A percentile compares a stretch with the other conserved stretches of the same genome.
phyloP scores from a whole-genome alignment of 176 grass and related monocot species.

The Lolium rigidum region DNA sequence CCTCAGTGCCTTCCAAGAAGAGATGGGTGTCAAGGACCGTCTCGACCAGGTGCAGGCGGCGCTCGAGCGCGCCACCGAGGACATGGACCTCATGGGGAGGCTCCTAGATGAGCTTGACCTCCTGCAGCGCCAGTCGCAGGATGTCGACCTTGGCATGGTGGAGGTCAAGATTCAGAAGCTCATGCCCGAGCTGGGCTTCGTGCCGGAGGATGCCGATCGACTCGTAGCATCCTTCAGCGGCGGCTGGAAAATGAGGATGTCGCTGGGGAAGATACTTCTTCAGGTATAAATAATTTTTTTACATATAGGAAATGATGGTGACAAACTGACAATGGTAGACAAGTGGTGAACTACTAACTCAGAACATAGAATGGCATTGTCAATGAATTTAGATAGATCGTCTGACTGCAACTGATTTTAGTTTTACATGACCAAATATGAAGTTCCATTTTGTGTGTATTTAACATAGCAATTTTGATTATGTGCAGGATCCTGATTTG shows the following conservation, averaged over 20 bases:
- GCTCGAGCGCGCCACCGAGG: conserved; percentile 56
- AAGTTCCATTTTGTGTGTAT: not conserved
- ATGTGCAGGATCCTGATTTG: conserved; percentile 90
- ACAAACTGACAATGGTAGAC: not conserved
- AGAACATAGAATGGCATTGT: not conserved
- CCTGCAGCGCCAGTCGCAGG: conserved; percentile 75
- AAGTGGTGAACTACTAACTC: not conserved
- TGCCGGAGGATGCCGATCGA: conserved; percentile 75
- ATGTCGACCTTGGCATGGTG: conserved; percentile 73
- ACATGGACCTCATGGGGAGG: conserved; percentile 30
- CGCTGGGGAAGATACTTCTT: conserved; percentile 97
- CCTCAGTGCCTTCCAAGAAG: conserved; percentile 76
- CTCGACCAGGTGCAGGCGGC: conserved; percentile 84
- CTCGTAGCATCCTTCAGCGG: conserved; percentile 89
- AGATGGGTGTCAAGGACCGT: conserved; percentile 80
- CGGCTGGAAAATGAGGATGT: conserved; percentile 99
- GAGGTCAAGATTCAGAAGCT: conserved; percentile 94
- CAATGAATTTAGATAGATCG: not conserved
- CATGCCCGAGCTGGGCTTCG: conserved; percentile 91
- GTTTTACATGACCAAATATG: not conserved
- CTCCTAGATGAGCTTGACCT: conserved; percentile 82
- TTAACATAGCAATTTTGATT: conserved; percentile 11
- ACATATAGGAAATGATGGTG: not conserved
- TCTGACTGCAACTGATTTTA: not conserved
- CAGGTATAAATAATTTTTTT: conserved; percentile 56